Conservation (phyloP, 495 filamentous ascomycete species). For the Astrocystis sublimbata region DNA sequence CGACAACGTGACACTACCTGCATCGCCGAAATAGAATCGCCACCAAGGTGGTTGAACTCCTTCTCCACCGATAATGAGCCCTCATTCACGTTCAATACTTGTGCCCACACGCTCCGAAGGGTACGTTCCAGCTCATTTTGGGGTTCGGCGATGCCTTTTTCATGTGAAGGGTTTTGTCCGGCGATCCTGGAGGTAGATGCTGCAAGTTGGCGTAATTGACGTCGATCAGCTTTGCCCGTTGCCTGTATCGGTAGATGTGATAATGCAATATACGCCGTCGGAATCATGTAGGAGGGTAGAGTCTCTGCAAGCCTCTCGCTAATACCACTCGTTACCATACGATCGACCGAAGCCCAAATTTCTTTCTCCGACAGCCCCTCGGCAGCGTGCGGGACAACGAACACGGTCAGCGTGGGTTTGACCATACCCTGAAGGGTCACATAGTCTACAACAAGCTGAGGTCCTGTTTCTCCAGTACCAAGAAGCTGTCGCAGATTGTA, state of each 20-base stretch:
- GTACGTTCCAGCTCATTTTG: too few relatives aligned
- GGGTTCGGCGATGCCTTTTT: too few relatives aligned
- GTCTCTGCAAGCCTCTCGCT: not conserved
- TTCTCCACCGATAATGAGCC: constrained; percentile 44
- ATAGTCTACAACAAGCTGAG: constrained; percentile 8
- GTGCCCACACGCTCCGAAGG: too few relatives aligned
- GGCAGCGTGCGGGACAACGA: not conserved
- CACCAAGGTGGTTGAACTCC: constrained; percentile 61
- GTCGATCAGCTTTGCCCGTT: constrained; percentile 17
- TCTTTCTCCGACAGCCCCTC: not conserved
- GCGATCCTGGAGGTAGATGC: too few relatives aligned
- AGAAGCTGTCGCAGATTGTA: not conserved
- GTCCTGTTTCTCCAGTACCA: not conserved
- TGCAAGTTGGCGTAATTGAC: constrained; percentile 11
- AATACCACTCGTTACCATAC: not conserved
- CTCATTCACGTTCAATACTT: constrained; percentile 25
- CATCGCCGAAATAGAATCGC: constrained; percentile 50
- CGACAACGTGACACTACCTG: not conserved
- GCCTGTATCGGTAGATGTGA: constrained; percentile 37
- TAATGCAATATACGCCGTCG: constrained; percentile 40
- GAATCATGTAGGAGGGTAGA: constrained; percentile 51
- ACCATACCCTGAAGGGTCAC: not conserved
- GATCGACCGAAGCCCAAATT: not conserved
- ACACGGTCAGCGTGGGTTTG: not conserved
- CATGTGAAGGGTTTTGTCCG: too few relatives aligned